These are phyloP conservation scores for Cotoneaster glaucophyllus DNA, from an alignment of 306 rosid species.

Conservation along the genomic window DNA sequence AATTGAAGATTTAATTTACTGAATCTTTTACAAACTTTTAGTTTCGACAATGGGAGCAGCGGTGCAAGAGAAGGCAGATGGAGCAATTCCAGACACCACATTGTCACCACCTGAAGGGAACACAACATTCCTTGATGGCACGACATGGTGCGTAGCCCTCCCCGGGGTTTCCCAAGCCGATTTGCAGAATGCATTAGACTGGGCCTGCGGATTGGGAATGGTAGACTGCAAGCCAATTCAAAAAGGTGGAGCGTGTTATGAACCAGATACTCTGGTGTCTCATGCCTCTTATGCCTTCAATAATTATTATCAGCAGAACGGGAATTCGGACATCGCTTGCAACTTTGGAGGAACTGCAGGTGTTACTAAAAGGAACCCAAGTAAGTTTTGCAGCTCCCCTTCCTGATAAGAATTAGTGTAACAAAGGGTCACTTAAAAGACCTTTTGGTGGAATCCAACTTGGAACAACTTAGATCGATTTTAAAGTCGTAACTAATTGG, in stretches of 20 bases:
- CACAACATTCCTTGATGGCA: conserved; percentile 82
- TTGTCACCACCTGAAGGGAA: conserved; percentile 90
- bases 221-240: conserved; percentile 64
- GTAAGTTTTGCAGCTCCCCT: conserved; percentile 4
- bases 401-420: neutral
- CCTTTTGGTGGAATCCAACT: neutral
- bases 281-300: conserved; percentile 96
- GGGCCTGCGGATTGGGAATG: conserved; percentile 93
- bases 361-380: conserved; percentile 54
- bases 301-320: conserved; percentile 67
- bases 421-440: neutral
- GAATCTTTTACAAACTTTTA: conserved; percentile 3
- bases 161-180: conserved; percentile 71
- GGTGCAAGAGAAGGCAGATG: conserved; percentile 60
- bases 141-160: conserved; percentile 86
- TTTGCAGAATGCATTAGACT: conserved; percentile 84
- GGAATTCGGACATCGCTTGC: conserved; percentile 92
- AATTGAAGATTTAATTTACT: neutral
- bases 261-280: conserved; percentile 74
- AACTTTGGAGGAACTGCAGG: conserved; percentile 89
- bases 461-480: neutral
- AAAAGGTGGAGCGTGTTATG: conserved; percentile 49
- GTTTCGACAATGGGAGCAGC: conserved; percentile 32
- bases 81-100: conserved; percentile 42
- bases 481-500: neutral